Conservation (phyloP, 495 filamentous ascomycete genomes). For the Podospora australis region DNA sequence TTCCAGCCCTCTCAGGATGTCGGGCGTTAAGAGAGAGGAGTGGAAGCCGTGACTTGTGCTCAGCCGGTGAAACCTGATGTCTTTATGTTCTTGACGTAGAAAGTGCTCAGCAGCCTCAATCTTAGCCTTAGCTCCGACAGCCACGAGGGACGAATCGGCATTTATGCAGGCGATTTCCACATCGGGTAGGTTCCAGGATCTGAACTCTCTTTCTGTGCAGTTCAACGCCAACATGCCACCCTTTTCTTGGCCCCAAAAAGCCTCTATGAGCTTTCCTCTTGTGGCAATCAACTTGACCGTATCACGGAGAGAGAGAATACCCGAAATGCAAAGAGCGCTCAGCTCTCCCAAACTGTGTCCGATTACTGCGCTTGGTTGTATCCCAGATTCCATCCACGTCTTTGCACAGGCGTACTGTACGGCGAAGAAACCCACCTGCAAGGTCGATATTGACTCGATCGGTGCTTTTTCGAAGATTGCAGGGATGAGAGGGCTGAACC, state of each 20-base stretch:
- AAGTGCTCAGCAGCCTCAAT: not conserved
- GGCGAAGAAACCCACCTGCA: slow-evolving; percentile 42
- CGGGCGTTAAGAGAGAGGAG: slow-evolving; percentile 37
- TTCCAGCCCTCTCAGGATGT: slow-evolving; percentile 27
- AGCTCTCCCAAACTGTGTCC: slow-evolving; percentile 10
- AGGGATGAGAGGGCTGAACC: slow-evolving; percentile 38
- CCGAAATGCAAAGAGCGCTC: slow-evolving; percentile 18
- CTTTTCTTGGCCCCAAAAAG: slow-evolving; percentile 38
- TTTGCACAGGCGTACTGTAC: slow-evolving; percentile 44
- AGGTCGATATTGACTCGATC: slow-evolving; percentile 33
- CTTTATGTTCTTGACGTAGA: no score
- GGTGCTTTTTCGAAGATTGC: slow-evolving; percentile 39
- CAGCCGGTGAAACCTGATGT: no score
- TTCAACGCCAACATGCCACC: slow-evolving; percentile 43
- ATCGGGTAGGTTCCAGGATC: no score
- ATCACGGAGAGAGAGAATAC: slow-evolving; percentile 20
- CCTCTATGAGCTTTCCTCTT: slow-evolving; percentile 37
- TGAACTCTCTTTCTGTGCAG: no score
- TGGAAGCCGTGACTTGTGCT: slow-evolving; percentile 52
- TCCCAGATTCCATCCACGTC: slow-evolving; percentile 40
- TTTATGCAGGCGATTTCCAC: not conserved
- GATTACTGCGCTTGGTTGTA: not conserved
- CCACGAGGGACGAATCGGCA: not conserved
- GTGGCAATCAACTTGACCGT: slow-evolving; percentile 34
- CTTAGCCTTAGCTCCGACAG: no score